Evolutionary conservation across 768 basidiomycete genomes (phyloP).

Genomic region (Termitomyces bulborhizus): DNA sequence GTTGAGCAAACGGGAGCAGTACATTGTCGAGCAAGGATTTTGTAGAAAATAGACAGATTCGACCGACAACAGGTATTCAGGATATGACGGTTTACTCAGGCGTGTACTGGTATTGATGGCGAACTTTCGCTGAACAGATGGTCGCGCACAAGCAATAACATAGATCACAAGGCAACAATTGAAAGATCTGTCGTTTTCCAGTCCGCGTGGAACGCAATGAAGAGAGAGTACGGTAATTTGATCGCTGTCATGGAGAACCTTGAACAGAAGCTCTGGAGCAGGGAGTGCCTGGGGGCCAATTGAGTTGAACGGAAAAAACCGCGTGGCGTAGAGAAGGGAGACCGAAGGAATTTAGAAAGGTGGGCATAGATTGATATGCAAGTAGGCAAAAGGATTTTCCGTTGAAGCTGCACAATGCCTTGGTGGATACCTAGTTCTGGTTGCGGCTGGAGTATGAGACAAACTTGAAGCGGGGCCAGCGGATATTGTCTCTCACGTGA

Average conservation of each 20-base stretch:
- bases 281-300: neutral
- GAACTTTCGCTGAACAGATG: neutral
- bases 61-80: neutral
- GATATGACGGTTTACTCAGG: neutral
- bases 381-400: neutral
- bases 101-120: neutral
- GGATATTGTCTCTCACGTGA: conserved; percentile 6
- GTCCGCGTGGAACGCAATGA: neutral
- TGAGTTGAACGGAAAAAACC: neutral
- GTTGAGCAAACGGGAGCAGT: neutral
- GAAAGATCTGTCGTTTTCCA: neutral
- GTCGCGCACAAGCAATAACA: neutral
- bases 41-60: conserved; percentile 3
- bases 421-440: too few relatives aligned
- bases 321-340: neutral
- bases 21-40: neutral
- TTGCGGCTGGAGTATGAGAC: too few relatives aligned
- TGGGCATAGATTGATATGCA: conserved; percentile 8
- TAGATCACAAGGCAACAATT: neutral
- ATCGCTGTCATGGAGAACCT: neutral
- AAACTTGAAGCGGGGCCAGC: neutral
- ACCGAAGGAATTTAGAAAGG: neutral
- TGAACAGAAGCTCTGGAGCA: neutral
- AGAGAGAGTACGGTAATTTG: neutral
- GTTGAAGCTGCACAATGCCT: neutral